These are phyloP conservation scores for Sphaerulina musiva DNA, from an alignment of 2,329 filamentous ascomycete genomes.

Conservation along the genomic window DNA sequence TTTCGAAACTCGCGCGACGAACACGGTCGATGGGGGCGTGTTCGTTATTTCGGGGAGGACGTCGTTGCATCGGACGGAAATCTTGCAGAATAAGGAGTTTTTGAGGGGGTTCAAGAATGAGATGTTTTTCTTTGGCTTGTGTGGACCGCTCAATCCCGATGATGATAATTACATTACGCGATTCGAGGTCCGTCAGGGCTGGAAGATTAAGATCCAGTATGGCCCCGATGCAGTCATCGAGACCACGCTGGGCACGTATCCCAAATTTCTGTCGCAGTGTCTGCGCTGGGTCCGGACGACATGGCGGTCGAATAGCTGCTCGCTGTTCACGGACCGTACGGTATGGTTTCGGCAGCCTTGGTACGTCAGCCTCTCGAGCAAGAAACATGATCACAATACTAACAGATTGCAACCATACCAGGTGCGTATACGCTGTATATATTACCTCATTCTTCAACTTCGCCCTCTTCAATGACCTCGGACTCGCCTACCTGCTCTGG, in stretches of 20 bases:
- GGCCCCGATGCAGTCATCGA: conserved; percentile 3
- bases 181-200: conserved; percentile 5
- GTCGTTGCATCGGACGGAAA: conserved; percentile 23
- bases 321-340: conserved; percentile 6
- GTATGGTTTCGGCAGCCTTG: conserved; percentile 5
- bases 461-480: conserved; percentile 10
- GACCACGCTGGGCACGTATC: conserved; percentile 7
- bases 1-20: conserved; percentile 31
- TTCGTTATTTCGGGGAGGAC: conserved; percentile 33
- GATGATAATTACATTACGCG: conserved; percentile 10
- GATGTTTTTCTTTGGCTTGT: conserved; percentile 9
- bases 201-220: conserved; percentile 12
- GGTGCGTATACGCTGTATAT: conserved; percentile 7
- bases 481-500: background rate
- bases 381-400: too few relatives aligned
- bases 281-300: conserved; percentile 10
- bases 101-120: conserved; percentile 7
- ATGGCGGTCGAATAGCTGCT: conserved; percentile 5
- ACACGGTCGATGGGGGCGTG: conserved; percentile 31
- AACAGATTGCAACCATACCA: background rate
- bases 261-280: conserved; percentile 5
- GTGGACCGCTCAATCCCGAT: conserved; percentile 8
- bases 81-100: conserved; percentile 26
- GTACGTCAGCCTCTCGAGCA: background rate
- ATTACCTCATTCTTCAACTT: conserved; percentile 9